Evolutionary conservation across 129 eudicot genomes (phyloP).

Genomic region (Flaveria ramosissima): DNA sequence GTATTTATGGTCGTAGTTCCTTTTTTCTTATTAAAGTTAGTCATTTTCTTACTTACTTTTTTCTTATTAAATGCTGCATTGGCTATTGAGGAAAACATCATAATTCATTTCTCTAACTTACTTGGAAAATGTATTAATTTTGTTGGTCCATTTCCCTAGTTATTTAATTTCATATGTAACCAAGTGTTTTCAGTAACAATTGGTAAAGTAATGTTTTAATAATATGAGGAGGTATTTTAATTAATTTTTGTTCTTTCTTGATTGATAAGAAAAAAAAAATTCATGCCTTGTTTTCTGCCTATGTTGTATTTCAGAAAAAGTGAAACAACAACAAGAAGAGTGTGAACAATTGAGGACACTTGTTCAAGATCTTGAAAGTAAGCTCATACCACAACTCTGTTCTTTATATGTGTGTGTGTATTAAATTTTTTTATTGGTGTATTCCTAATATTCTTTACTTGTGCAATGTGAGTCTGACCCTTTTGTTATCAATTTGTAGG

Average conservation of each 20-base stretch:
- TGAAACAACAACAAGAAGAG: slow-evolving; percentile 59
- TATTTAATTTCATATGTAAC: neutral
- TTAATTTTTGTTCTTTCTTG: neutral
- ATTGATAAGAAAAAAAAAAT: neutral
- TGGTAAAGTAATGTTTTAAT: neutral
- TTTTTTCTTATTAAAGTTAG: neutral
- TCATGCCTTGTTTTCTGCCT: slow-evolving; percentile 17
- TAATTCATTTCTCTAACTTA: neutral
- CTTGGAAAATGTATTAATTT: neutral
- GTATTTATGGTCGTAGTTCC: slow-evolving; percentile 16
- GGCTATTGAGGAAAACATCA: neutral
- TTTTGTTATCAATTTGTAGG: slow-evolving; percentile 43
- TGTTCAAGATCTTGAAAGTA: slow-evolving; percentile 78
- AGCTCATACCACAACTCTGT: slow-evolving; percentile 21
- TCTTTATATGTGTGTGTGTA: neutral
- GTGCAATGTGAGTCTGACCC: slow-evolving; percentile 18
- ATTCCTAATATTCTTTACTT: slow-evolving; percentile 7
- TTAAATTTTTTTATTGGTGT: neutral
- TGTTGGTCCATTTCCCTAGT: neutral
- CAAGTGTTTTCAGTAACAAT: neutral
- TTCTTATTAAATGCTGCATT: neutral
- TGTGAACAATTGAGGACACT: slow-evolving; percentile 66
- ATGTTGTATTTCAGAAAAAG: slow-evolving; percentile 60
- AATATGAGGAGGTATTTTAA: neutral
- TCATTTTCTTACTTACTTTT: neutral